Base-by-base conservation (phyloP, 1,139 yeast species). In the Blastobotrys capitulatus region DNA sequence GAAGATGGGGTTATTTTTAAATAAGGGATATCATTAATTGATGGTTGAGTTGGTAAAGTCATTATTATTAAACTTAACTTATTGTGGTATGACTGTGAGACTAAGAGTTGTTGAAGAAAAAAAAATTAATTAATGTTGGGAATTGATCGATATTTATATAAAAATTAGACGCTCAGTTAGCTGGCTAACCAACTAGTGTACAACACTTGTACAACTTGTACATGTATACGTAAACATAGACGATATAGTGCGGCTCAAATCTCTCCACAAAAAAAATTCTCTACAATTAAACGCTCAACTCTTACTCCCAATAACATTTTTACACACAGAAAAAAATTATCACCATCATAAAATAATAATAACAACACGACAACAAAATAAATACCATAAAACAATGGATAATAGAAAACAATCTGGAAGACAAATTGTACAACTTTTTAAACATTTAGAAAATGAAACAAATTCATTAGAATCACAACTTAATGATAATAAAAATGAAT, bases 401-500 rank as follows among this genome's bases (percentile, higher is more conserved):
- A 29, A 29, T 13, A 29, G 32, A 9, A 29, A 29, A 29, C 32
- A 39, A 25, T 39, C 42, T 5, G 43, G 39, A 19, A 38, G 38
- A 4, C 51, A 48, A 34, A 35, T 49, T 25, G 27, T 29, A 13
- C 46, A 45, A 41, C 39, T 49, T n/a, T 49, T 49, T 32, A 26
- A 38, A 15, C 48, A 45, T 26, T 18, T 49, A 6, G 52, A 45
- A 25, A 2, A 27, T 12, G 52, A 49, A 35, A 42, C 46, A n/a
- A 32, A 18, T 20, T 12, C 32, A 13, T 31, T 49, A 12, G 52
- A 49, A 19, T 22, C n/a, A 20, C 25, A 25, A 25, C n/a, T 41
- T 13, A 36, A 19, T 39, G 31, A 18, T 29, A 27, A 15, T 37
- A 4, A 55, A 41, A 57, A 54, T 27, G 53, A 53, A 42, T 60